Base-by-base conservation (phyloP, 106 monocot species). In the Dendrobium chrysotoxum region DNA sequence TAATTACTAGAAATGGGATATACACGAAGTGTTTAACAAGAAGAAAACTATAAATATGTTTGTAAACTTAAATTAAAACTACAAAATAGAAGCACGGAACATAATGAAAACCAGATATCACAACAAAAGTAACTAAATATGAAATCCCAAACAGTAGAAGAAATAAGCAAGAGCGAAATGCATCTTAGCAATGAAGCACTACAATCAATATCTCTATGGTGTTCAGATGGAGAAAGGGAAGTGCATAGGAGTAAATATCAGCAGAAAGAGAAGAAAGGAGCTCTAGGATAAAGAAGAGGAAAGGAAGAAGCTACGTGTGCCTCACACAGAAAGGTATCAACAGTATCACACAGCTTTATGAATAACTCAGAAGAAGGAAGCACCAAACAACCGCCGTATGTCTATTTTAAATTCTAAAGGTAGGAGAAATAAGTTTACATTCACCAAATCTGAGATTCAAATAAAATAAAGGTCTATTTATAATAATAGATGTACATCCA, bases 61-160 rank as follows among this genome's bases (percentile, higher is more conserved):
- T 4, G 35, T 16, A 70, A 70, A 31, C 35, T 70, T 31, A 38
- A 35, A 31, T 31, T 35, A 70, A 35, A 31, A 30, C 15, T 15
- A 3, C 15, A 35, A 70, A 70, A 70, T 9, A 35, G 15, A 70
- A 35, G 28, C 68, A 30, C 30, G 68, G 12, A 68, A 31, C 26
- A 68, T 68, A 68, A 13, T 28, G 61, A 61, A 20, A 61, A 20
- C 61, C 4, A 61, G 61, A 61, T 23, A 61, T 13, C 50, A 68
- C 7, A 68, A 68, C n/a, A 11, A 70, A 70, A 70, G 10, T 70
- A 70, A 16, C 70, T 70, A 70, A 31, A 70, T 70, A 70, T 35
- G 25, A 70, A 31, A 70, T n/a, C 4, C 7, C 4, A 61, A 23
- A 61, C 61, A 20, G 4, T 3, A 61, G 61, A 61, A 61, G 1